These are phyloP conservation scores for Taiozyma sp. DNA, from an alignment of 1,139 yeast species.

Conservation along the genomic window DNA sequence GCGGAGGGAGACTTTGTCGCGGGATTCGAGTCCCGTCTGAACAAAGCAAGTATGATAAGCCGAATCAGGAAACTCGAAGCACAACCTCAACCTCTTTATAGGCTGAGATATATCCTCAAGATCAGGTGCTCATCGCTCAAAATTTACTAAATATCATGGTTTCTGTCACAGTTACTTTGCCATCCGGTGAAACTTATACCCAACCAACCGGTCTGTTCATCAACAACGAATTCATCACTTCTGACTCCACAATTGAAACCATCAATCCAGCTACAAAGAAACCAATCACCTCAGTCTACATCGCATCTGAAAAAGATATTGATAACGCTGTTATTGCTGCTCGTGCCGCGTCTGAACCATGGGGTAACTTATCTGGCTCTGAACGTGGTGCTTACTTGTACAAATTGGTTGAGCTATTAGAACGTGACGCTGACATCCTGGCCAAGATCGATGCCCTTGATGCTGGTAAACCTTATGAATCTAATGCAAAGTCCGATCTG, in stretches of 20 bases:
- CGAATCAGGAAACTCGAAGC: background rate
- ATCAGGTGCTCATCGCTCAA: no score
- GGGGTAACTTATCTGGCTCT: constrained; percentile 42
- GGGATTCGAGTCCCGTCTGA: background rate
- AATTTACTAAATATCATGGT: background rate
- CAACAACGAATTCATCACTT: constrained; percentile 52
- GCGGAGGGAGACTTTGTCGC: no score
- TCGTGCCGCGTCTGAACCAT: constrained; percentile 55
- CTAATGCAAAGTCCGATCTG: constrained; percentile 56
- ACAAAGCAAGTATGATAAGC: background rate
- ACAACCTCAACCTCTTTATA: background rate
- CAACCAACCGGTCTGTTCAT: constrained; percentile 68
- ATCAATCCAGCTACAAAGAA: constrained; percentile 68
- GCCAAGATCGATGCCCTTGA: constrained; percentile 61
- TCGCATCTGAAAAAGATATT: constrained; percentile 66
- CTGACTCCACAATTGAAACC: constrained; percentile 50
- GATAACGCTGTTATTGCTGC: constrained; percentile 78
- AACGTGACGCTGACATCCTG: constrained; percentile 43
- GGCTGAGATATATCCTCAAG: no score
- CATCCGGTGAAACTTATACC: constrained; percentile 31
- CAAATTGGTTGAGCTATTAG: constrained; percentile 48
- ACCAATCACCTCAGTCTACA: constrained; percentile 57
- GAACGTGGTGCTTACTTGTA: constrained; percentile 42
- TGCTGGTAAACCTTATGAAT: constrained; percentile 55
- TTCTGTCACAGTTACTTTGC: constrained; percentile 13